A percentile compares a stretch with the other conserved stretches of the same genome.
Evolutionary conservation across 306 rosid species (phyloP).

Genomic region (Pueraria montana): DNA sequence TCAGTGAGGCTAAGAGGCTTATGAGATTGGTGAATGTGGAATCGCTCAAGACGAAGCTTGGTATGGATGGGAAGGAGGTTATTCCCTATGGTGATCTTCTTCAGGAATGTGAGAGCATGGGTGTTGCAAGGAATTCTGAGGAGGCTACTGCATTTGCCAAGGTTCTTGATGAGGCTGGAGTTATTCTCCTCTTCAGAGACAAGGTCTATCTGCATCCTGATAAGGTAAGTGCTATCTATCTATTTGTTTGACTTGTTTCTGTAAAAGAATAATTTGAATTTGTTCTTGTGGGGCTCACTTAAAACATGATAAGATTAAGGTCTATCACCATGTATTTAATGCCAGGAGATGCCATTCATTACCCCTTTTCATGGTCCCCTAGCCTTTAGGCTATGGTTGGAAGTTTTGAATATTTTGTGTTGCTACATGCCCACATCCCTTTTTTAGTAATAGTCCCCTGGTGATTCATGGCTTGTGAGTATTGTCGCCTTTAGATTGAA

Average conservation of each 20-base stretch:
- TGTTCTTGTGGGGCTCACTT: constrained; percentile 35
- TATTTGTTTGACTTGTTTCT: background rate
- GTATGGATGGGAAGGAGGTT: constrained; percentile 69
- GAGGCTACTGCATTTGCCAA: constrained; percentile 80
- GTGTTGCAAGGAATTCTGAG: constrained; percentile 74
- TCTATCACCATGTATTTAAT: background rate
- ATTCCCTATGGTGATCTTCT: constrained; percentile 74
- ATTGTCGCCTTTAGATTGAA: background rate
- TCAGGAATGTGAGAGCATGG: constrained; percentile 78
- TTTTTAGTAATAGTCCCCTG: background rate
- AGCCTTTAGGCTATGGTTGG: background rate
- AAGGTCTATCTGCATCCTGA: constrained; percentile 96
- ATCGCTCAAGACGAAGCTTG: constrained; percentile 75
- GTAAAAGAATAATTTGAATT: background rate
- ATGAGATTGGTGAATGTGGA: constrained; percentile 91
- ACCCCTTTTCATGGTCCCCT: constrained; percentile 38
- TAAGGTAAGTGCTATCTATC: constrained; percentile 59
- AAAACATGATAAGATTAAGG: constrained; percentile 1
- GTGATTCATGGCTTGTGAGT: background rate
- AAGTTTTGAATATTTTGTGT: background rate
- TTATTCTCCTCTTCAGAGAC: constrained; percentile 82
- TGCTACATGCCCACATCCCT: background rate
- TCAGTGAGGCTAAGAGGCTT: constrained; percentile 80
- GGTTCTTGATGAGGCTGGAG: constrained; percentile 93
- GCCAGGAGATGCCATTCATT: constrained; percentile 9